phyloP scores from a whole-genome alignment of 1,284 basidiomycete genomes.

The Peniophora sp. region DNA sequence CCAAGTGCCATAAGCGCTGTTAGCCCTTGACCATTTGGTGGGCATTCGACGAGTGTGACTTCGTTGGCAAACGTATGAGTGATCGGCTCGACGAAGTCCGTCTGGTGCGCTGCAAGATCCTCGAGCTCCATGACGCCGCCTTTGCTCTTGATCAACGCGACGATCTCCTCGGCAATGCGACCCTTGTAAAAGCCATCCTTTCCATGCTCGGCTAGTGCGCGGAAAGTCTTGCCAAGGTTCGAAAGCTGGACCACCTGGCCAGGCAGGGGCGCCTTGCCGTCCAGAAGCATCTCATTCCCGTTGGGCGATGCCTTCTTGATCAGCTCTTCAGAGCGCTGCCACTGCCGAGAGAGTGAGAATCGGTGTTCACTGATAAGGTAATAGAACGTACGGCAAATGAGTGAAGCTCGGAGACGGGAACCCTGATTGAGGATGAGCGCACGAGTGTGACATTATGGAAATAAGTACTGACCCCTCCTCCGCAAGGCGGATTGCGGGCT shows the following conservation, averaged over 20 bases:
- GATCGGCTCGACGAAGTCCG: conserved; percentile 82
- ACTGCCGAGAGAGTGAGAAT: conserved; percentile 32
- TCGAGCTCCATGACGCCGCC: conserved; percentile 89
- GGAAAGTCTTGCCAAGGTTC: conserved; percentile 79
- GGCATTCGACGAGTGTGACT: conserved; percentile 86
- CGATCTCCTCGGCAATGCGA: conserved; percentile 81
- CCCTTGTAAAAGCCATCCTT: conserved; percentile 93
- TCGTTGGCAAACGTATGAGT: conserved; percentile 80
- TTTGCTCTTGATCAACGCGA: conserved; percentile 73
- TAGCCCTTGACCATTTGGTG: conserved; percentile 92
- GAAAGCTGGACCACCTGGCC: conserved; percentile 76
- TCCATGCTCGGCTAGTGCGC: conserved; percentile 71
- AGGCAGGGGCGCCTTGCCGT: conserved; percentile 72
- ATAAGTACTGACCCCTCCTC: conserved; percentile 65
- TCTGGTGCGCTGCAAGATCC: conserved; percentile 77
- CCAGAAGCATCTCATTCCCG: conserved; percentile 76
- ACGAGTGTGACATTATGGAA: not conserved
- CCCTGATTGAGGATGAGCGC: conserved; percentile 27
- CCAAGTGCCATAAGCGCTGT: conserved; percentile 89
- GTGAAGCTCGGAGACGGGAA: conserved; percentile 77
- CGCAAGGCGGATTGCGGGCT: conserved; percentile 79
- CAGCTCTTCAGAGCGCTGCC: conserved; percentile 67
- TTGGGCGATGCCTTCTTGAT: conserved; percentile 80
- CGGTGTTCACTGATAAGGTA: not conserved
- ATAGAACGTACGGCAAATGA: conserved; percentile 40